Percentiles rank a stretch among this genome's conserved stretches.
These are phyloP conservation scores for Shiraia sp. DNA, from an alignment of 2,329 filamentous ascomycete genomes.

Conservation along the genomic window DNA sequence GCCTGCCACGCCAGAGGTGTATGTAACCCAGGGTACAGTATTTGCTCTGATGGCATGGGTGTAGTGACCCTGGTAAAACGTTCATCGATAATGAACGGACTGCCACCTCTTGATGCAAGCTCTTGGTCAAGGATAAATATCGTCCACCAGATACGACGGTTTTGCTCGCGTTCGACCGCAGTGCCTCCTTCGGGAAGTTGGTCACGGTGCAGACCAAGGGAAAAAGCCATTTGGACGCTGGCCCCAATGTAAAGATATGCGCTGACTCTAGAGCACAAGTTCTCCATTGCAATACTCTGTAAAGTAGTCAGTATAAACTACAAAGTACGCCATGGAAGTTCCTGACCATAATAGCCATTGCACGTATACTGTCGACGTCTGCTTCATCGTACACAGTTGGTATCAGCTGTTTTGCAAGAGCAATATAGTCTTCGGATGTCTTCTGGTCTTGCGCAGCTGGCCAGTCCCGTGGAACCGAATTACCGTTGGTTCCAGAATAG, in stretches of 20 bases:
- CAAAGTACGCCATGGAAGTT: not conserved
- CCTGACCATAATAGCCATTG: constrained; percentile 40
- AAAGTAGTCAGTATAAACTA: constrained; percentile 8
- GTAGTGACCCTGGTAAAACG: constrained; percentile 36
- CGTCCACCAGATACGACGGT: constrained; percentile 45
- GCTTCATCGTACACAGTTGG: constrained; percentile 41
- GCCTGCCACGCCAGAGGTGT: constrained; percentile 40
- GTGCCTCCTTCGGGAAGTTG: constrained; percentile 32
- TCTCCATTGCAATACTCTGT: constrained; percentile 42
- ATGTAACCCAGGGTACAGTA: constrained; percentile 39
- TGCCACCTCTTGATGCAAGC: constrained; percentile 41
- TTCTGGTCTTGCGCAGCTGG: constrained; percentile 25
- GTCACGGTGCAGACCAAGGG: constrained; percentile 42
- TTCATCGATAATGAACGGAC: constrained; percentile 40
- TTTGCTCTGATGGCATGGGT: constrained; percentile 38
- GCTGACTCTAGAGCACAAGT: constrained; percentile 38
- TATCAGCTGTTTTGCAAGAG: constrained; percentile 39
- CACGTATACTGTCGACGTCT: constrained; percentile 43
- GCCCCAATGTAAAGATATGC: constrained; percentile 44
- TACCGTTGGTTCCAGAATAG: constrained; percentile 22
- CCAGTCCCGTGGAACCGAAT: constrained; percentile 24
- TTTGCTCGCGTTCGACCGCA: constrained; percentile 37
- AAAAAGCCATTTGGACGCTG: constrained; percentile 42
- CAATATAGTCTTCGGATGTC: constrained; percentile 38
- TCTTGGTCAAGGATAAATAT: constrained; percentile 42